These are phyloP conservation scores for Rhazya stricta DNA, from an alignment of 257 asterid genomes.

Conservation along the genomic window DNA sequence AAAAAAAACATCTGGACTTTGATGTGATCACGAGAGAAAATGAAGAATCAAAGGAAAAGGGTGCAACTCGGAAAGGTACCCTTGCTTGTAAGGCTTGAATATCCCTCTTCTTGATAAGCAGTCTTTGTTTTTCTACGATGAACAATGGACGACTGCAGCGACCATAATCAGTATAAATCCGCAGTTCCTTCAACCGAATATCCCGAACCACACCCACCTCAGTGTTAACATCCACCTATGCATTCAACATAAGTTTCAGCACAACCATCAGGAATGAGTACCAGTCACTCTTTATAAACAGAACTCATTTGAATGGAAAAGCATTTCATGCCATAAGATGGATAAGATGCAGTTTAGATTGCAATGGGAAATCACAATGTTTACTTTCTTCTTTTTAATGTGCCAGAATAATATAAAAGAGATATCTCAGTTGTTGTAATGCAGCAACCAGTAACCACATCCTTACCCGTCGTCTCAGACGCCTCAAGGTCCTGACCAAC, in stretches of 20 bases:
- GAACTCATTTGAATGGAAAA: not conserved
- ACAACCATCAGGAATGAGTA: not conserved
- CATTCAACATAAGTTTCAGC: conserved; percentile 15
- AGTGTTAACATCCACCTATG: conserved; percentile 93
- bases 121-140: conserved; percentile 89
- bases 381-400: not conserved
- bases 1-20: not conserved
- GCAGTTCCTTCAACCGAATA: conserved; percentile 82
- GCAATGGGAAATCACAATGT: not conserved
- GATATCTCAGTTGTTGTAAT: not conserved
- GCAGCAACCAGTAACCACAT: conserved; percentile 5
- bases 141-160: conserved; percentile 99
- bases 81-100: conserved; percentile 83
- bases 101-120: conserved; percentile 80
- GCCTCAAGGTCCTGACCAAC: conserved; percentile 91
- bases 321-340: not conserved
- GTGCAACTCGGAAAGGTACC: conserved; percentile 34
- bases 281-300: not conserved
- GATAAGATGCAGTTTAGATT: not conserved
- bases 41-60: conserved; percentile 1
- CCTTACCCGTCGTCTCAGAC: conserved; percentile 87
- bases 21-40: not conserved
- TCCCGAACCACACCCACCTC: conserved; percentile 99
- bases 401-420: not conserved
- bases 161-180: conserved; percentile 94